Evolutionary conservation across 768 basidiomycete species (phyloP).

Genomic region (Amanita inopinata): DNA sequence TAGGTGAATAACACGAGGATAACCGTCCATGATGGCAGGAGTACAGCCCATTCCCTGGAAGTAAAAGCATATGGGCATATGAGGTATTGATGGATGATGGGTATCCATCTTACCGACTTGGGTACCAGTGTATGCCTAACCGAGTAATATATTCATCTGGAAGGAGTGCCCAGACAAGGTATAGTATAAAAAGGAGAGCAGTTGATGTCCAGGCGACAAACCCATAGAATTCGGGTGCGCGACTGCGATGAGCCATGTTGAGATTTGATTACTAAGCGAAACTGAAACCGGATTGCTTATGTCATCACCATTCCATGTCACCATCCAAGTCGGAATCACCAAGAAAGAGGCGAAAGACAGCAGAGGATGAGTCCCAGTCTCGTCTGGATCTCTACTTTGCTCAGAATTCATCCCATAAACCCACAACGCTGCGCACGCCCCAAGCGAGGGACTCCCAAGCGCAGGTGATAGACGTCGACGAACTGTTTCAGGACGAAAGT

Average conservation of each 20-base stretch:
- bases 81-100: background rate
- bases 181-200: constrained; percentile 56
- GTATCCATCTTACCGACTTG: constrained; percentile 50
- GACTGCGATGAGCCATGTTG: constrained; percentile 36
- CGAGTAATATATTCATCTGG: constrained; percentile 61
- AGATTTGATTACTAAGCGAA: too few relatives aligned
- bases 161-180: constrained; percentile 72
- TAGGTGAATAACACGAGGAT: constrained; percentile 68
- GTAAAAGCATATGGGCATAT: background rate
- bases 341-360: constrained; percentile 3
- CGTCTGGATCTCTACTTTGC: constrained; percentile 1
- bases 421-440: too few relatives aligned
- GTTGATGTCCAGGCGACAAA: constrained; percentile 82
- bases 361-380: background rate
- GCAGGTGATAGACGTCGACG: constrained; percentile 6
- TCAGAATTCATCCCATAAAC: background rate
- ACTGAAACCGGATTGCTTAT: too few relatives aligned
- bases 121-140: constrained; percentile 77
- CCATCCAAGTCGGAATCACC: constrained; percentile 1
- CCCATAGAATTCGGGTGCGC: constrained; percentile 83
- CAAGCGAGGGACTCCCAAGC: too few relatives aligned
- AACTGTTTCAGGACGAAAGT: too few relatives aligned
- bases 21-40: constrained; percentile 71
- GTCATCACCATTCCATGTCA: background rate
- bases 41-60: constrained; percentile 74